Evolutionary conservation across 1,284 basidiomycete genomes (phyloP).

Genomic region (Ceratobasidium theobromae): DNA sequence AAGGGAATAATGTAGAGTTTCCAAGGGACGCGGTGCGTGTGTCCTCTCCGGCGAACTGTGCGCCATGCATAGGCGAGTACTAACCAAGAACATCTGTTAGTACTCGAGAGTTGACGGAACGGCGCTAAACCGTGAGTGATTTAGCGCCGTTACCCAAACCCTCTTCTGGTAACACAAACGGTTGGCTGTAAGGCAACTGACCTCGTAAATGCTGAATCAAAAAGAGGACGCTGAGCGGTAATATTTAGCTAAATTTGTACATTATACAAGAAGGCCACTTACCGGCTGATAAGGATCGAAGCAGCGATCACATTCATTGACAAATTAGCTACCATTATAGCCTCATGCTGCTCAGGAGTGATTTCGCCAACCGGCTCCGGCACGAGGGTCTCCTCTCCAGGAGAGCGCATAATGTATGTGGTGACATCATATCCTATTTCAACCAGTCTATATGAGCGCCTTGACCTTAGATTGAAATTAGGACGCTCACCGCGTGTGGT

Average conservation of each 20-base stretch:
- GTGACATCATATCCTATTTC: slow-evolving; percentile 11
- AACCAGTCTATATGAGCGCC: background rate
- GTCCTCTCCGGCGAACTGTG: background rate
- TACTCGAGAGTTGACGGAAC: too few species aligned
- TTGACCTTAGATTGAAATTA: background rate
- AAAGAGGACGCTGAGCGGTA: background rate
- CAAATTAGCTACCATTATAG: background rate
- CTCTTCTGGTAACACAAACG: too few species aligned
- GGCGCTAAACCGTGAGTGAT: too few species aligned
- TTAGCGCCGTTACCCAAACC: too few species aligned
- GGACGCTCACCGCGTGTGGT: slow-evolving; percentile 9
- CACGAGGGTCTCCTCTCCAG: background rate
- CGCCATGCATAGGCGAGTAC: background rate
- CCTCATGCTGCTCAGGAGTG: background rate
- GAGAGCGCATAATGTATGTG: slow-evolving; percentile 21
- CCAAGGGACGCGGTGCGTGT: background rate
- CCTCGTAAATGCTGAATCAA: slow-evolving; percentile 18
- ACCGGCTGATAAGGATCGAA: slow-evolving; percentile 16
- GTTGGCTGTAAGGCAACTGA: too few species aligned
- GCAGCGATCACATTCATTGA: slow-evolving; percentile 12
- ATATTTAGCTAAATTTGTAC: background rate
- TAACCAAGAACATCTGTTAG: background rate
- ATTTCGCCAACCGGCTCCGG: background rate
- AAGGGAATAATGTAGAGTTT: slow-evolving; percentile 5
- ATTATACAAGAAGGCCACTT: background rate